Conservation (phyloP, 257 asterid genomes). For the Linderniella brevidens region DNA sequence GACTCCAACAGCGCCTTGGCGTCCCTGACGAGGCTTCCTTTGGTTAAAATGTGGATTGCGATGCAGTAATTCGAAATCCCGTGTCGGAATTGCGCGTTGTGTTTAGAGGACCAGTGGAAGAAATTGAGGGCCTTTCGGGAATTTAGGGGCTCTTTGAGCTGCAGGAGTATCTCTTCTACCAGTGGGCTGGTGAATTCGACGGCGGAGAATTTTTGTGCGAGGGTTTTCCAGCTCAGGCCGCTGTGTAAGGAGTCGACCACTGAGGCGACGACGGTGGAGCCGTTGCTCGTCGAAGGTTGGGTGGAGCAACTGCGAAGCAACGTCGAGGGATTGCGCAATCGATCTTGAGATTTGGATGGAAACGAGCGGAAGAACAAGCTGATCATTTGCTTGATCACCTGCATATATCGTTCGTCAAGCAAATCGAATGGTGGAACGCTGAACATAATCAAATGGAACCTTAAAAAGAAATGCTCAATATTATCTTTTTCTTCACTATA, state of each 20-base stretch:
- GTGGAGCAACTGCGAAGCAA: conserved; percentile 11
- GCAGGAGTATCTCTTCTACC: conserved; percentile 31
- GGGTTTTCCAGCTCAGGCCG: conserved; percentile 36
- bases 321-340: background rate
- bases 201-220: conserved; percentile 25
- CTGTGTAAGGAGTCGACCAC: conserved; percentile 31
- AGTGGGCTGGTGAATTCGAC: conserved; percentile 23
- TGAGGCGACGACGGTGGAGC: conserved; percentile 13
- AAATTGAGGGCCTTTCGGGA: conserved; percentile 58
- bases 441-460: no score
- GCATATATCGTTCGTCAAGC: no score
- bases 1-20: conserved; percentile 58
- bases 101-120: conserved; percentile 61
- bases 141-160: conserved; percentile 42
- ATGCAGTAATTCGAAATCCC: conserved; percentile 38
- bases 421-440: no score
- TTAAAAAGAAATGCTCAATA: no score
- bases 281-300: conserved; percentile 4
- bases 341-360: no score
- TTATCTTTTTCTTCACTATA: no score
- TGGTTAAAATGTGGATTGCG: conserved; percentile 55
- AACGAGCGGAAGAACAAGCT: no score
- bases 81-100: conserved; percentile 20
- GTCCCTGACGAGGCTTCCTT: conserved; percentile 51
- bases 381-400: no score